These are phyloP conservation scores for Saturnispora saitoi DNA, from an alignment of 805 yeast species.

Conservation along the genomic window DNA sequence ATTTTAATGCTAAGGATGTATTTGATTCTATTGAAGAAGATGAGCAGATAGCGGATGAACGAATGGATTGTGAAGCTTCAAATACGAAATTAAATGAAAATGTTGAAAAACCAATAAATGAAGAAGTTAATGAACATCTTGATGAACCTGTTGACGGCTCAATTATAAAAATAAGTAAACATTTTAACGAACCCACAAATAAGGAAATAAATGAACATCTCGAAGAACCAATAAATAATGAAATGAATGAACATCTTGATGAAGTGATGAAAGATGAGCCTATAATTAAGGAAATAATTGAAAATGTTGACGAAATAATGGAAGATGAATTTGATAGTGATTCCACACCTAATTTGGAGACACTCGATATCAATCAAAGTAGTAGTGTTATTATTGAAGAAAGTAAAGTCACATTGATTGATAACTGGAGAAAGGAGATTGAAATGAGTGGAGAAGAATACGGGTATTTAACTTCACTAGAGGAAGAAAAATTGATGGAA, in stretches of 20 bases:
- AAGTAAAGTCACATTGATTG: neutral
- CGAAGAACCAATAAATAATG: neutral
- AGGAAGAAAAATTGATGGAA: neutral
- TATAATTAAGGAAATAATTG: neutral
- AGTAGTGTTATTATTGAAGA: neutral
- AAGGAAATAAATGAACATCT: too few species aligned
- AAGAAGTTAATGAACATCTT: too few species aligned
- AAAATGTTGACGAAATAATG: neutral
- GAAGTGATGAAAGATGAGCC: neutral
- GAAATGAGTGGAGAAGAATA: conserved; percentile 3
- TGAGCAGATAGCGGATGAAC: neutral
- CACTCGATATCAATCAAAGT: conserved; percentile 11
- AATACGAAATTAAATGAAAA: too few species aligned
- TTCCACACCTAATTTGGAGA: conserved; percentile 14
- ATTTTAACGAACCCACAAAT: too few species aligned
- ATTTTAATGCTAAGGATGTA: neutral
- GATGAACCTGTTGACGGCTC: too few species aligned
- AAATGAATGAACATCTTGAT: neutral
- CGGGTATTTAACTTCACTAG: neutral
- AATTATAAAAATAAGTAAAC: too few species aligned
- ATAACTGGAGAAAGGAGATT: conserved; percentile 3
- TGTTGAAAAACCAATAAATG: too few species aligned
- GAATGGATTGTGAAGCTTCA: neutral
- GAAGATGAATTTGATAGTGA: conserved; percentile 8
- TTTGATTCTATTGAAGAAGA: conserved; percentile 6